These are phyloP conservation scores for Cercospora sp. DNA, from an alignment of 2,329 filamentous ascomycete genomes.

Conservation along the genomic window DNA sequence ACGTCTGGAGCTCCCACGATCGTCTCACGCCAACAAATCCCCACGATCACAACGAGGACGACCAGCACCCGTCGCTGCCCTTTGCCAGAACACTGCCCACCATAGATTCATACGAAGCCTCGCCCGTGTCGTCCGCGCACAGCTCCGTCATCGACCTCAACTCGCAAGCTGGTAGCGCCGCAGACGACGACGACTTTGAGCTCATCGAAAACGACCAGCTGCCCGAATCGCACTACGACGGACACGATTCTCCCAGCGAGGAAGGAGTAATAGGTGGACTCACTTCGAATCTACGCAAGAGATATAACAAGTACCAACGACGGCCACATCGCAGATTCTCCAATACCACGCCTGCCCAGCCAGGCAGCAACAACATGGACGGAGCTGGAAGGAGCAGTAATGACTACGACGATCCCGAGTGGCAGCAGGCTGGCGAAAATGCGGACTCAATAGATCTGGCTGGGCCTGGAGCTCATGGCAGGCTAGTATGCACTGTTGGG, in stretches of 20 bases:
- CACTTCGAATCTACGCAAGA: conserved; percentile 14
- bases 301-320: conserved; percentile 4
- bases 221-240: conserved; percentile 21
- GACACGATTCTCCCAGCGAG: conserved; percentile 18
- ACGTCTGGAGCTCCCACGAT: conserved; percentile 7
- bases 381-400: conserved; percentile 47
- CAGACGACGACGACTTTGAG: conserved; percentile 23
- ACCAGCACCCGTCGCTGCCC: background rate
- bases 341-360: conserved; percentile 10
- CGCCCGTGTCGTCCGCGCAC: conserved; percentile 15
- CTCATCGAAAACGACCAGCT: conserved; percentile 22
- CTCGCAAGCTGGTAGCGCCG: background rate
- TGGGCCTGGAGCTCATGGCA: conserved; percentile 67
- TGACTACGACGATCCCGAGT: conserved; percentile 80
- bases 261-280: conserved; percentile 14
- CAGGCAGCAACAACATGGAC: conserved; percentile 32
- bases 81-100: conserved; percentile 1
- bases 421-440: conserved; percentile 58
- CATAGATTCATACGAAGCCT: conserved; percentile 7
- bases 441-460: conserved; percentile 60
- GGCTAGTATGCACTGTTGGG: conserved; percentile 79
- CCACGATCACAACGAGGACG: background rate
- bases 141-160: conserved; percentile 21
- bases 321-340: conserved; percentile 8
- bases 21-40: conserved; percentile 1